A percentile compares a stretch with the other conserved stretches of the same genome.
Conservation (phyloP, 768 basidiomycete species). For the Mycena rebaudengoi region DNA sequence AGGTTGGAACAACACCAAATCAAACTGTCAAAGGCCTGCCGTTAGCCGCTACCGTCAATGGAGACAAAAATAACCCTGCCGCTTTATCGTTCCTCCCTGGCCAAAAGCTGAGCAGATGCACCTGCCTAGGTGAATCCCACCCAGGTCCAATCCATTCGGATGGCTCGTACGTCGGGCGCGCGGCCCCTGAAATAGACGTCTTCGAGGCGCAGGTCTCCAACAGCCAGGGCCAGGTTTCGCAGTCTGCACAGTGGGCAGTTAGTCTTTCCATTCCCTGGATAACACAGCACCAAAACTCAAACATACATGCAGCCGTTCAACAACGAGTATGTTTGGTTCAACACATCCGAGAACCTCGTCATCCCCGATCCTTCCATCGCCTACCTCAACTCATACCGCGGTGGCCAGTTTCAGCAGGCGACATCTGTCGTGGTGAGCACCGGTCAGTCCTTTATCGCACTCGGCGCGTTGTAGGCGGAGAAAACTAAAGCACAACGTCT, state of each 20-base stretch:
- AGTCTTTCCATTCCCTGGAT: conserved; percentile 38
- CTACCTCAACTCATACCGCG: conserved; percentile 70
- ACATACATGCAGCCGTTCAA: conserved; percentile 71
- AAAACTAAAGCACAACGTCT: conserved; percentile 6
- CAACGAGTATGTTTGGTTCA: conserved; percentile 72
- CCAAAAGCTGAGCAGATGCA: conserved; percentile 88
- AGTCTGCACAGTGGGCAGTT: conserved; percentile 85
- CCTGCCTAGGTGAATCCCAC: conserved; percentile 85
- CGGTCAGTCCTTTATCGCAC: conserved; percentile 44
- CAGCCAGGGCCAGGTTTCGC: conserved; percentile 67
- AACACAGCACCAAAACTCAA: background rate
- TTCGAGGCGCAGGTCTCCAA: conserved; percentile 78
- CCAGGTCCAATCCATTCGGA: conserved; percentile 85
- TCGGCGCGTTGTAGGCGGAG: too few species aligned
- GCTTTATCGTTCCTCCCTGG: conserved; percentile 87
- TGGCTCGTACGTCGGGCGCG: conserved; percentile 81
- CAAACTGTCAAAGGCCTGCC: conserved; percentile 80
- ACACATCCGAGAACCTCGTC: conserved; percentile 63
- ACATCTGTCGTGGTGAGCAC: conserved; percentile 75
- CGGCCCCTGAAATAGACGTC: conserved; percentile 91
- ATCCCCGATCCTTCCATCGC: conserved; percentile 65
- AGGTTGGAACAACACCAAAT: conserved; percentile 89
- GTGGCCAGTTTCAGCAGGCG: conserved; percentile 86
- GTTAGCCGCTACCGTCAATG: conserved; percentile 62
- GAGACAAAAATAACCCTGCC: conserved; percentile 61